Evolutionary conservation across 2,329 filamentous ascomycete genomes (phyloP).

Genomic region (Diaporthe capsici): DNA sequence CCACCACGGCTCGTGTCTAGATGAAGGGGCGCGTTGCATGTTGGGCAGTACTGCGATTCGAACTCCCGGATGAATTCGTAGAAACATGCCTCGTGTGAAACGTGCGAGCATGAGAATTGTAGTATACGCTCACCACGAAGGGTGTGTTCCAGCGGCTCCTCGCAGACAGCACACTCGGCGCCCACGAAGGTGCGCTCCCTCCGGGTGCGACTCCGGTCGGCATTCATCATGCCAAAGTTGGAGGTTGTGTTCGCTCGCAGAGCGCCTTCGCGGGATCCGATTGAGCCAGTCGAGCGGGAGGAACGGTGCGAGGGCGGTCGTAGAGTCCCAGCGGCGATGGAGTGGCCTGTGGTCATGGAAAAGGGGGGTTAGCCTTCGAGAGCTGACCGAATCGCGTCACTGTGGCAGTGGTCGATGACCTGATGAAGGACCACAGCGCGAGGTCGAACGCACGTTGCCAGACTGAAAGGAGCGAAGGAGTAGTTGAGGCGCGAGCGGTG

Average conservation of each 20-base stretch:
- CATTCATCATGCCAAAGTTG: conserved; percentile 75
- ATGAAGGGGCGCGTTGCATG: conserved; percentile 91
- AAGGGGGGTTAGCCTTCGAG: conserved; percentile 45
- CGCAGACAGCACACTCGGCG: conserved; percentile 94
- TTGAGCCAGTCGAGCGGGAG: conserved; percentile 54
- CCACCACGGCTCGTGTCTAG: conserved; percentile 93
- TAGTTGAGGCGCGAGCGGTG: conserved; percentile 19
- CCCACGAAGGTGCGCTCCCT: conserved; percentile 96
- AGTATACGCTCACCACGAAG: conserved; percentile 93
- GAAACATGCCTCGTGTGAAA: conserved; percentile 98
- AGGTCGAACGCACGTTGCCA: conserved; percentile 7
- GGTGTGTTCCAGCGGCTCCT: conserved; percentile 96
- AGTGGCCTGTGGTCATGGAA: conserved; percentile 51
- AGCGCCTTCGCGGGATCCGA: conserved; percentile 53
- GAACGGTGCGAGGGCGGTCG: conserved; percentile 55
- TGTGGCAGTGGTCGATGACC: not conserved
- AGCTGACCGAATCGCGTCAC: not conserved
- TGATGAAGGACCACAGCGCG: conserved; percentile 15
- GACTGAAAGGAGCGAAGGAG: not conserved
- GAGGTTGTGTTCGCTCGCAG: conserved; percentile 59
- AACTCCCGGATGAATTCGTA: conserved; percentile 98
- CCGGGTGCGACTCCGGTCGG: conserved; percentile 83
- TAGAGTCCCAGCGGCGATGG: conserved; percentile 54
- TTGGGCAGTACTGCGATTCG: conserved; percentile 93
- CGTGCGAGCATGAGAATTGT: conserved; percentile 96